Conservation (phyloP, 331 rosid species). For the Dryas integrifolia region DNA sequence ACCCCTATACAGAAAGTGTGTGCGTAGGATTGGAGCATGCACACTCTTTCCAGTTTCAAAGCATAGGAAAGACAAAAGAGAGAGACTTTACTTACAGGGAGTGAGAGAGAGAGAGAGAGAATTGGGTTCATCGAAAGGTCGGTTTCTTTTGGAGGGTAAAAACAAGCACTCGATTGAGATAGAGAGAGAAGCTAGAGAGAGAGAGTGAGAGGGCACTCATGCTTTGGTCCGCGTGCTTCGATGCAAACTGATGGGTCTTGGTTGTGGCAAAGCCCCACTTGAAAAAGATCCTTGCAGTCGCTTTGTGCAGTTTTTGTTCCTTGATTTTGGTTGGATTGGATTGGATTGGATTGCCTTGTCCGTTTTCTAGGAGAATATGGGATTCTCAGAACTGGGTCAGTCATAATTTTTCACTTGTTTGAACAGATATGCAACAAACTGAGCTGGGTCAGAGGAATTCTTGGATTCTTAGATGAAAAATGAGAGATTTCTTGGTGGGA, state of each 20-base stretch:
- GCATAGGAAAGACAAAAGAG: constrained; percentile 12
- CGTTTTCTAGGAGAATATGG: constrained; percentile 32
- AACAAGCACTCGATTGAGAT: constrained; percentile 45
- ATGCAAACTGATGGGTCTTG: constrained; percentile 43
- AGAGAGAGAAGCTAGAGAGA: background rate
- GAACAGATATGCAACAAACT: constrained; percentile 13
- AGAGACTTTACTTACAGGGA: constrained; percentile 7
- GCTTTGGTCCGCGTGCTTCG: constrained; percentile 90
- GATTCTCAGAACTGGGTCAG: constrained; percentile 39
- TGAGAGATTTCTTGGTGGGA: constrained; percentile 17
- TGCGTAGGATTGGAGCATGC: constrained; percentile 68
- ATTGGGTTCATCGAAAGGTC: constrained; percentile 72
- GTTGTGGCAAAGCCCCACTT: constrained; percentile 44
- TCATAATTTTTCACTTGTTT: constrained; percentile 5
- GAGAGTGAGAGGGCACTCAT: constrained; percentile 24
- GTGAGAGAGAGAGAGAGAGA: constrained; percentile 13
- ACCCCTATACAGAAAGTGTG: constrained; percentile 38
- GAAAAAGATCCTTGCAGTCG: constrained; percentile 35
- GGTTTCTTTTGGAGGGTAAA: constrained; percentile 55
- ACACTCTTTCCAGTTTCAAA: constrained; percentile 44
- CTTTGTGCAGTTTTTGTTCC: constrained; percentile 77
- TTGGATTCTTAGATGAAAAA: constrained; percentile 19
- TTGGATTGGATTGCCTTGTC: constrained; percentile 39
- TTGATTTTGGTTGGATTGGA: constrained; percentile 38
- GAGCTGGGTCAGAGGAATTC: constrained; percentile 10